These are phyloP conservation scores for Paecilomyces sp. DNA, from an alignment of 2,329 filamentous ascomycete species.

Conservation along the genomic window DNA sequence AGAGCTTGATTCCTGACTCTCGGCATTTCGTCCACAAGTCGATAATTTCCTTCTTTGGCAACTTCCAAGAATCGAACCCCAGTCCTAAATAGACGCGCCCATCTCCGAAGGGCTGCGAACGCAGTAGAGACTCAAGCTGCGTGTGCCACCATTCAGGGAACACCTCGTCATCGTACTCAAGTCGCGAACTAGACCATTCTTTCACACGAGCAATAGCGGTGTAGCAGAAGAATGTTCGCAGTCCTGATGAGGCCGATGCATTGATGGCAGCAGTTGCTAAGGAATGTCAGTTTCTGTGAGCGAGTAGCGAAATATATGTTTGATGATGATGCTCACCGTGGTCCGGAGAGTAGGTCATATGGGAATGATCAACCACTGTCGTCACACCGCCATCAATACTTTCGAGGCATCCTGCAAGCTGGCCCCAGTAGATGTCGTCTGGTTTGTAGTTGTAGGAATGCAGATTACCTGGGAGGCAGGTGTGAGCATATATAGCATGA, in stretches of 20 bases:
- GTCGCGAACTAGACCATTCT: constrained; percentile 13
- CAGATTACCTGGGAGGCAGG: constrained; percentile 1
- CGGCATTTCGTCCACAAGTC: constrained; percentile 11
- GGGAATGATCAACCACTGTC: constrained; percentile 25
- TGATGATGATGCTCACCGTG: constrained; percentile 11
- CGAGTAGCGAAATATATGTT: background rate
- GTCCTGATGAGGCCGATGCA: constrained; percentile 19
- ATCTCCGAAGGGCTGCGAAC: constrained; percentile 14
- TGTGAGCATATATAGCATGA: background rate
- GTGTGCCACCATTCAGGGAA: constrained; percentile 18
- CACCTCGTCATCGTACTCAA: constrained; percentile 8
- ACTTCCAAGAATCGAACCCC: constrained; percentile 18
- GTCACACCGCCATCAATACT: constrained; percentile 17
- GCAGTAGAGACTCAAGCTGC: constrained; percentile 11
- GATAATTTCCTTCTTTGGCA: constrained; percentile 17
- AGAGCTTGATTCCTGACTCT: constrained; percentile 12
- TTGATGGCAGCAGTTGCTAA: constrained; percentile 13
- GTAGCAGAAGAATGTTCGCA: constrained; percentile 23
- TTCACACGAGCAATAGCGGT: constrained; percentile 11
- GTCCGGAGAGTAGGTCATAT: constrained; percentile 18
- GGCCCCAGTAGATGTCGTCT: constrained; percentile 43
- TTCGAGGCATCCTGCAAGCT: constrained; percentile 15
- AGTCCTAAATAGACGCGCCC: constrained; percentile 20
- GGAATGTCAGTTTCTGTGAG: background rate
- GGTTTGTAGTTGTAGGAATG: constrained; percentile 21